Conservation (phyloP, 768 basidiomycete genomes). For the Agaricus subrufescens region DNA sequence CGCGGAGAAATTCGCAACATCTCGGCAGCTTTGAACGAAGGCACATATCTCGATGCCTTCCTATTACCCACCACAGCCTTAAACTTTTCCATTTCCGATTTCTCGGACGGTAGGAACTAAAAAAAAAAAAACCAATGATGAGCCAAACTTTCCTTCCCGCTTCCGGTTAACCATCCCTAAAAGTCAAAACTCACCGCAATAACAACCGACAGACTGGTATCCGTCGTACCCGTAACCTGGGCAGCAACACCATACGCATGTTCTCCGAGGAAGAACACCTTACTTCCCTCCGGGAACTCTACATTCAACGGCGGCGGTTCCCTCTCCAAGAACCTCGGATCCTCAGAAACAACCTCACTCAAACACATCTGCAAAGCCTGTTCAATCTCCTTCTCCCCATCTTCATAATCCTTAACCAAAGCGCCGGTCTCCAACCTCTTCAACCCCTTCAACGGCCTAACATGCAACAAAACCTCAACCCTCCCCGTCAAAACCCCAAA, state of each 20-base stretch:
- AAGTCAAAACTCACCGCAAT: slow-evolving; percentile 60
- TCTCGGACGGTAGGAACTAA: slow-evolving; percentile 87
- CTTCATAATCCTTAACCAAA: slow-evolving; percentile 93
- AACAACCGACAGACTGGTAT: slow-evolving; percentile 70
- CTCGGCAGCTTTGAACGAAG: slow-evolving; percentile 75
- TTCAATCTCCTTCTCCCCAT: slow-evolving; percentile 72
- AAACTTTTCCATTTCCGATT: slow-evolving; percentile 74
- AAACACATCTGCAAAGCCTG: slow-evolving; percentile 87
- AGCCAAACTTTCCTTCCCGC: too few species aligned
- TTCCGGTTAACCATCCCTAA: not conserved
- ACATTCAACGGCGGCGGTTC: slow-evolving; percentile 77
- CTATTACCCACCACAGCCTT: slow-evolving; percentile 57
- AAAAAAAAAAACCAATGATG: not conserved
- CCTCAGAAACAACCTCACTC: slow-evolving; percentile 77
- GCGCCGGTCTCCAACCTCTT: slow-evolving; percentile 87
- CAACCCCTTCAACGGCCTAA: slow-evolving; percentile 91
- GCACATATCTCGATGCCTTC: slow-evolving; percentile 57
- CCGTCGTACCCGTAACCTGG: slow-evolving; percentile 72
- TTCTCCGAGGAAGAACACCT: slow-evolving; percentile 94
- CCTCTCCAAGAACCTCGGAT: slow-evolving; percentile 81
- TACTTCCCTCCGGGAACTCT: slow-evolving; percentile 87
- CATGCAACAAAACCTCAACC: slow-evolving; percentile 79
- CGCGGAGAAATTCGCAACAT: slow-evolving; percentile 70
- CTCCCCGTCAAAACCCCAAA: slow-evolving; percentile 81
- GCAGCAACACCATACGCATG: slow-evolving; percentile 96